phyloP scores from a whole-genome alignment of 2,329 filamentous ascomycete species.

The Botrytis deweyae region DNA sequence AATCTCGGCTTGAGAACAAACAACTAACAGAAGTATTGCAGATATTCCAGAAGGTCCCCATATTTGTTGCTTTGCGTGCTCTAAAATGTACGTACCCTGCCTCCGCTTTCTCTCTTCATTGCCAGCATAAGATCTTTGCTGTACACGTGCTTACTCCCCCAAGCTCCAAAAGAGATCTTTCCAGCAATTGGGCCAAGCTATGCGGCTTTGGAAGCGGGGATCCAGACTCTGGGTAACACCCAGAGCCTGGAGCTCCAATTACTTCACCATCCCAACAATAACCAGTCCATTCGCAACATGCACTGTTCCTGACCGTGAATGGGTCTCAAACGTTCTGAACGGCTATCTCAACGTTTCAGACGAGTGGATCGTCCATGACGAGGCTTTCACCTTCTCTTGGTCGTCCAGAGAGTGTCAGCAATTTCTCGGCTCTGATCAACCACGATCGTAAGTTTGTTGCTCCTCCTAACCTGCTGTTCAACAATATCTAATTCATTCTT shows the following conservation, averaged over 20 bases:
- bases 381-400: background rate
- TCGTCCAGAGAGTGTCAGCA: background rate
- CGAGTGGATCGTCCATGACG: background rate
- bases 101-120: no score
- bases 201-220: constrained; percentile 53
- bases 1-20: background rate
- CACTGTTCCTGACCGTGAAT: constrained; percentile 19
- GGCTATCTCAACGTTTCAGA: background rate
- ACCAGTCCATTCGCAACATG: constrained; percentile 61
- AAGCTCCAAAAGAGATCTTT: background rate
- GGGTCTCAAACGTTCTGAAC: background rate
- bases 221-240: constrained; percentile 57
- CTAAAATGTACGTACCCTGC: background rate
- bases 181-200: background rate
- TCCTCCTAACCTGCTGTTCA: constrained; percentile 45
- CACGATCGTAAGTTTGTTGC: background rate
- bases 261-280: constrained; percentile 71
- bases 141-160: background rate
- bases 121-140: background rate
- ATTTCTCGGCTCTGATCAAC: background rate
- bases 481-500: constrained; percentile 75
- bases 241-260: constrained; percentile 52
- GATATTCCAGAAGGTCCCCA: background rate
- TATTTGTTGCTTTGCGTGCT: background rate
- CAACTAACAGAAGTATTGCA: background rate